Percentiles rank a stretch among this genome's conserved stretches.
phyloP scores from a whole-genome alignment of 1,284 basidiomycete species.

The Mixia osmundae region DNA sequence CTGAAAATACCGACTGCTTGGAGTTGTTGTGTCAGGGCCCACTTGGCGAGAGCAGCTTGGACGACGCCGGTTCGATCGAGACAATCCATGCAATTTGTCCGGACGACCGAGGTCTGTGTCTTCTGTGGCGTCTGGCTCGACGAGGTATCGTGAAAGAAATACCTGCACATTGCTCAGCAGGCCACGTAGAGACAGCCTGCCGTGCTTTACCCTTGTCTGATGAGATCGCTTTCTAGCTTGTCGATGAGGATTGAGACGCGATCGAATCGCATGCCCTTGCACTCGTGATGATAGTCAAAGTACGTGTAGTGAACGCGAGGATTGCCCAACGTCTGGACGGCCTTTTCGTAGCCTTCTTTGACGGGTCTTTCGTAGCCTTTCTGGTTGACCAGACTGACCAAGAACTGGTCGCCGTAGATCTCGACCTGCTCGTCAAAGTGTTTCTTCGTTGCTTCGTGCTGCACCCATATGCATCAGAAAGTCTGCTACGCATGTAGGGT shows the following conservation, averaged over 20 bases:
- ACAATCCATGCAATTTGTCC: conserved; percentile 53
- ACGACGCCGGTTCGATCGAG: conserved; percentile 93
- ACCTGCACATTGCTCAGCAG: conserved; percentile 31
- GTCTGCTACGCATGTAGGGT: not conserved
- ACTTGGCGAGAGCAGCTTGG: conserved; percentile 66
- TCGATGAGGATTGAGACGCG: conserved; percentile 66
- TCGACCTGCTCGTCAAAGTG: conserved; percentile 56
- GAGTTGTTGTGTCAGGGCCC: conserved; percentile 59
- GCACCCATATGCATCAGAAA: not conserved
- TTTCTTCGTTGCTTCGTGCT: conserved; percentile 44
- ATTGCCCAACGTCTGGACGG: conserved; percentile 28
- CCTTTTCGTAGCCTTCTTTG: conserved; percentile 81
- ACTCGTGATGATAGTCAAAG: conserved; percentile 96
- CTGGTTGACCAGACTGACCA: conserved; percentile 88
- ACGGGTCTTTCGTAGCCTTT: conserved; percentile 84
- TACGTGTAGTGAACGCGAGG: conserved; percentile 58
- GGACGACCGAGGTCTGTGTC: conserved; percentile 40
- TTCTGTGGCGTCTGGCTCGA: conserved; percentile 29
- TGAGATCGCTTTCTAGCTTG: conserved; percentile 45
- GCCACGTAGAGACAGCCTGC: not conserved
- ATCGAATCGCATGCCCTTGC: conserved; percentile 87
- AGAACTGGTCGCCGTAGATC: conserved; percentile 52
- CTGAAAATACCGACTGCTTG: conserved; percentile 43
- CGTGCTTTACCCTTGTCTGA: conserved; percentile 38
- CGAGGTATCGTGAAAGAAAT: conserved; percentile 36